Base-by-base conservation (phyloP, 495 filamentous ascomycete species). In the Trichoderma reesei region DNA sequence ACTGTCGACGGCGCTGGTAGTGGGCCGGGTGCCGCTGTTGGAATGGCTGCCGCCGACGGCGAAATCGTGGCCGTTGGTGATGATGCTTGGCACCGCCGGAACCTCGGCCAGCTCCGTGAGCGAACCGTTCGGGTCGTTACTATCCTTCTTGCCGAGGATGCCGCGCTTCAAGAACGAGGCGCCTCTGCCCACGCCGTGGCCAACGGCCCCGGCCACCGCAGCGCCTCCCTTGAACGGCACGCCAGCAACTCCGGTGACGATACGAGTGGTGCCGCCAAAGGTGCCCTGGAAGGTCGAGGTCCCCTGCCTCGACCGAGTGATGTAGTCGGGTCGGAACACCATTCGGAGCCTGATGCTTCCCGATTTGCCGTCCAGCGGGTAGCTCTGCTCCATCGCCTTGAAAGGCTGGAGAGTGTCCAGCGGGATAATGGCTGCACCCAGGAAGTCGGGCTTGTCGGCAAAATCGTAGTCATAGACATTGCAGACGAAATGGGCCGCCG, bases 381-480 rank as follows among this genome's bases (percentile, higher is more conserved):
- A 82, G 34, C 78, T 82, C 33, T 91, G 76, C 68, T 91, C 90
- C 70, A 90, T 78, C 5, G 81, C 80, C 71, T 80, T 79, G 77
- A 97, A 96, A 0, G 94, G 94, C 60, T 95, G 90, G n/a, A 98
- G 81, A 63, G 82, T 72, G 48, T 86, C 82, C 13, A 99, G 83
- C 72, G 94, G 85, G 68, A 99, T 91, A n/a, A 78, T 78, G 2
- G 89, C 74, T 54, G 79, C 80, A 42, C 92, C 91, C 11, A 99
- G 77, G 70, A 88, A 90, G 75, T 98, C 94, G 1, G 90, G 90
- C 72, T 90, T 91, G 73, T 91, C 90, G 61, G 87, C 92, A 78
- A 96, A 90, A 72, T 99, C 94, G 86, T 91, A 99, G 72, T 99
- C 94, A 71, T 88, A 94, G 7, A 97, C 84, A 51, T 88, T 87